A percentile compares a stretch with the other conserved stretches of the same genome.
These are phyloP conservation scores for Galerina marginata DNA, from an alignment of 768 basidiomycete species.

Conservation along the genomic window DNA sequence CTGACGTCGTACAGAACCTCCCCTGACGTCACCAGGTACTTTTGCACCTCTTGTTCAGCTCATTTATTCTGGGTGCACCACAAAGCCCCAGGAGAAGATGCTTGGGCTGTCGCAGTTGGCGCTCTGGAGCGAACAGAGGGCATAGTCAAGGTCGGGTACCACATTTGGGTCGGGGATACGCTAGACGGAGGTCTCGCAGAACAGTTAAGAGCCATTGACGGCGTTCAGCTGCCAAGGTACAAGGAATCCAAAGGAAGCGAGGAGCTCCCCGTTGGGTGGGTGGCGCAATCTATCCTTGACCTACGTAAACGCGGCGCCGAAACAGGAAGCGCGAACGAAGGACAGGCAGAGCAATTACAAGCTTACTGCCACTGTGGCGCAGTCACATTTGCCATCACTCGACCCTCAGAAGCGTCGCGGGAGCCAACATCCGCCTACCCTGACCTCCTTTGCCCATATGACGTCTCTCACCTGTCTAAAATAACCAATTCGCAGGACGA, in stretches of 20 bases:
- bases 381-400: slow-evolving; percentile 30
- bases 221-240: slow-evolving; percentile 26
- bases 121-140: slow-evolving; percentile 31
- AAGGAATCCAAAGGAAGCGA: slow-evolving; percentile 18
- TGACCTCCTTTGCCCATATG: slow-evolving; percentile 30
- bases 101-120: slow-evolving; percentile 32
- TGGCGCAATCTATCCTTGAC: not conserved
- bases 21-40: slow-evolving; percentile 27
- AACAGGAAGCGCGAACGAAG: not conserved
- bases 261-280: slow-evolving; percentile 30
- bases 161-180: slow-evolving; percentile 34
- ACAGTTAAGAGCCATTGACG: slow-evolving; percentile 23
- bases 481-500: slow-evolving; percentile 28
- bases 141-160: slow-evolving; percentile 26
- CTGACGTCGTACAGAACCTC: slow-evolving; percentile 30
- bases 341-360: slow-evolving; percentile 17
- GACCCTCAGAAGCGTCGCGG: slow-evolving; percentile 27
- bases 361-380: slow-evolving; percentile 34
- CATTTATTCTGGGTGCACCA: slow-evolving; percentile 27
- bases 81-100: slow-evolving; percentile 8
- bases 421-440: slow-evolving; percentile 29
- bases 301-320: not conserved
- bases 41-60: slow-evolving; percentile 35
- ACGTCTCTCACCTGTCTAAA: slow-evolving; percentile 27
- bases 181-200: slow-evolving; percentile 39